Conservation (phyloP, 2,329 filamentous ascomycete species). For the Bipolaris victoriae region DNA sequence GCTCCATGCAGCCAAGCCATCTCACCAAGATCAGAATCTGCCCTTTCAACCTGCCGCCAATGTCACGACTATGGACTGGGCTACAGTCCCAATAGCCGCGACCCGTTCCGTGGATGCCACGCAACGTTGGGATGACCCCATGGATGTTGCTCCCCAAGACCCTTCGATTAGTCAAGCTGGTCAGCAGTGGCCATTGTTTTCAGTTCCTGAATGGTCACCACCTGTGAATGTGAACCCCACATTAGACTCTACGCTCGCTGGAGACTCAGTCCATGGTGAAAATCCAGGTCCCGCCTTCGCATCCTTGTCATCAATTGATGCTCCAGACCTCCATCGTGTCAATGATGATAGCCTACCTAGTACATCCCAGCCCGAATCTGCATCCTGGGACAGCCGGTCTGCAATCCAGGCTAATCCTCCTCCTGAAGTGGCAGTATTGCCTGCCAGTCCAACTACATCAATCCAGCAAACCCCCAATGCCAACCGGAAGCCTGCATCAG, state of each 20-base stretch:
- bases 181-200: slow-evolving; percentile 11
- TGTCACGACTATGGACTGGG: slow-evolving; percentile 38
- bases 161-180: background rate
- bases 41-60: slow-evolving; percentile 1
- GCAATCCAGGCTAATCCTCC: background rate
- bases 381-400: background rate
- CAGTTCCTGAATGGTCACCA: background rate
- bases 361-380: background rate
- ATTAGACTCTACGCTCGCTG: background rate
- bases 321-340: background rate
- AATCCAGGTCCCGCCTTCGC: background rate
- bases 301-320: slow-evolving; percentile 13
- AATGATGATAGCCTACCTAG: background rate
- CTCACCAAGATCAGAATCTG: slow-evolving; percentile 2
- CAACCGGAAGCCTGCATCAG: slow-evolving; percentile 41
- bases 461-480: slow-evolving; percentile 20
- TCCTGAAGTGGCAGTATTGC: background rate
- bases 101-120: slow-evolving; percentile 1
- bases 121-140: slow-evolving; percentile 3
- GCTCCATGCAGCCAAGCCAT: background rate
- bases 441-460: slow-evolving; percentile 7
- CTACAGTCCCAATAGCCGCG: slow-evolving; percentile 13
- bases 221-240: background rate
- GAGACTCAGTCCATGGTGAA: background rate
- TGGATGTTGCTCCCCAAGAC: slow-evolving; percentile 4